Percentiles rank a stretch among this genome's conserved stretches.
Conservation (phyloP, 2,329 filamentous ascomycete genomes). For the Escovopsis sp. region DNA sequence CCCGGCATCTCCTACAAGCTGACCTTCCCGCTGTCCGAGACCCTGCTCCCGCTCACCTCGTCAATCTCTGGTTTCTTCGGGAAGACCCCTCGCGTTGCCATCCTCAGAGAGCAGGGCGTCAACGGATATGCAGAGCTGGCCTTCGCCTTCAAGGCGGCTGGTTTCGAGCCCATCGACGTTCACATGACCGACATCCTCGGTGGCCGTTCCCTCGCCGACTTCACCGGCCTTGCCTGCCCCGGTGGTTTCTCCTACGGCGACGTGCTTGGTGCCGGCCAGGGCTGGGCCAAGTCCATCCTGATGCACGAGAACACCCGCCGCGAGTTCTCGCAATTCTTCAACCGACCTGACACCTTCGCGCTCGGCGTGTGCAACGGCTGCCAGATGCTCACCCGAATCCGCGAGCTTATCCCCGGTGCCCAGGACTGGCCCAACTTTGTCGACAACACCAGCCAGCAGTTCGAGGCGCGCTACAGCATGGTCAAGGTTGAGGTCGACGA, state of each 20-base stretch:
- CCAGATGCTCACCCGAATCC: slow-evolving; percentile 73
- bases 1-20: slow-evolving; percentile 77
- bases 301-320: slow-evolving; percentile 62
- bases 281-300: slow-evolving; percentile 89
- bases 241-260: slow-evolving; percentile 95
- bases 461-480: slow-evolving; percentile 80
- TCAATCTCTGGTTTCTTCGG: slow-evolving; percentile 37
- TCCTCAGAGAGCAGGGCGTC: slow-evolving; percentile 87
- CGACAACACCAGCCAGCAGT: slow-evolving; percentile 72
- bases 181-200: slow-evolving; percentile 91
- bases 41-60: slow-evolving; percentile 46
- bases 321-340: slow-evolving; percentile 77
- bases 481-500: slow-evolving; percentile 53
- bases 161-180: slow-evolving; percentile 82
- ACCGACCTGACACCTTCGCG: slow-evolving; percentile 75
- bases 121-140: slow-evolving; percentile 98
- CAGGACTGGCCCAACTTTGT: slow-evolving; percentile 75
- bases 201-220: slow-evolving; percentile 65
- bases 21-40: slow-evolving; percentile 65
- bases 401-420: slow-evolving; percentile 75
- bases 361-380: slow-evolving; percentile 96
- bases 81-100: slow-evolving; percentile 61
- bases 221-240: slow-evolving; percentile 82
- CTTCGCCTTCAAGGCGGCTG: slow-evolving; percentile 81
- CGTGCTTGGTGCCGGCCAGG: slow-evolving; percentile 74